Evolutionary conservation across 441 rosid species (phyloP).

Genomic region (Populus trichocarpa): DNA sequence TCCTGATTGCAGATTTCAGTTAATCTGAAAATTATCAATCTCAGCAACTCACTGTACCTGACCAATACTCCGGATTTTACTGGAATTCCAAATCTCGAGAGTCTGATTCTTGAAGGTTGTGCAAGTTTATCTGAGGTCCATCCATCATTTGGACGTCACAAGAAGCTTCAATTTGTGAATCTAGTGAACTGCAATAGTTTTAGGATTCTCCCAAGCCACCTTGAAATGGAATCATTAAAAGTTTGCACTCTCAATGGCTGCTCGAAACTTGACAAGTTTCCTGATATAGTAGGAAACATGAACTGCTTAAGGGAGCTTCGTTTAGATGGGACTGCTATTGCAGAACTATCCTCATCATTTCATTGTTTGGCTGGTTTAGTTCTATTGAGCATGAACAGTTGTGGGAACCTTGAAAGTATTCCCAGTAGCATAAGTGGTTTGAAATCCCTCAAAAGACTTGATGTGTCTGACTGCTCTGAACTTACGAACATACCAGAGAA

Average conservation of each 20-base stretch:
- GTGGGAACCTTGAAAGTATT: conserved; percentile 6
- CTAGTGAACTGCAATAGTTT: conserved; percentile 3
- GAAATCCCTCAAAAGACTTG: conserved; percentile 8
- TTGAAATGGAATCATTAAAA: conserved; percentile 11
- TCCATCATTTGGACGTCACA: conserved; percentile 16
- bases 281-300: conserved; percentile 26
- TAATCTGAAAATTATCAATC: neutral
- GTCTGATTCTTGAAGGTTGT: neutral
- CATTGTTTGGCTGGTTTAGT: neutral
- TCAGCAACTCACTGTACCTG: neutral
- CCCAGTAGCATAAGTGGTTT: conserved; percentile 4
- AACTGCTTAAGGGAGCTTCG: conserved; percentile 6
- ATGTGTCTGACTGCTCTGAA: neutral
- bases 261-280: conserved; percentile 1
- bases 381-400: neutral
- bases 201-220: neutral
- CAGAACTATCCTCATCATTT: conserved; percentile 12
- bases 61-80: neutral
- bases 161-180: conserved; percentile 17
- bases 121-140: neutral
- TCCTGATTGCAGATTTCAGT: neutral
- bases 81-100: neutral
- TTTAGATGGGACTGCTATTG: conserved; percentile 16
- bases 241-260: conserved; percentile 12
- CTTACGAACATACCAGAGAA: conserved; percentile 17